phyloP scores from a whole-genome alignment of 768 basidiomycete genomes.

The Tricholoma bakamatsutake region DNA sequence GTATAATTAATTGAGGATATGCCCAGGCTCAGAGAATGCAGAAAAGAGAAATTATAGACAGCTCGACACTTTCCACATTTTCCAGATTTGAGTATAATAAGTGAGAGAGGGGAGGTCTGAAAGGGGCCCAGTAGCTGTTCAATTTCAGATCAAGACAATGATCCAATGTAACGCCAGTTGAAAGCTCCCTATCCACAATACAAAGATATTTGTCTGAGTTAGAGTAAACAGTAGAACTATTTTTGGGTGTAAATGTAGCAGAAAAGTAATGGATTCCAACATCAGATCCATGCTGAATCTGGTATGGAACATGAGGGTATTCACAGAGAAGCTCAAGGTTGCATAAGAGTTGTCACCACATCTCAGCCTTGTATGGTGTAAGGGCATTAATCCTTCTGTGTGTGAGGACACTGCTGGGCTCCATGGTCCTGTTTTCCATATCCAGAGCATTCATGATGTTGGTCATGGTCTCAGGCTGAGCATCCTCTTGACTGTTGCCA shows the following conservation, averaged over 20 bases:
- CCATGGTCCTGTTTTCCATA: slow-evolving; percentile 10
- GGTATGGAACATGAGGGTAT: too few relatives aligned
- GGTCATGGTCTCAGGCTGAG: background rate
- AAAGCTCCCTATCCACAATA: slow-evolving; percentile 10
- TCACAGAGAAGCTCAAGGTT: slow-evolving; percentile 3
- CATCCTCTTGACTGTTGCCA: background rate
- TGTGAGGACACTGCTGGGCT: slow-evolving; percentile 19
- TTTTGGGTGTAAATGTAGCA: background rate
- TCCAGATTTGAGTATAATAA: background rate
- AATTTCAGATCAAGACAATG: too few relatives aligned
- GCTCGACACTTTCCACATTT: background rate
- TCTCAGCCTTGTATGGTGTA: slow-evolving; percentile 12
- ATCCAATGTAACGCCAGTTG: background rate
- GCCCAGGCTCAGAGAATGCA: too few relatives aligned
- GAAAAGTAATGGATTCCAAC: slow-evolving; percentile 12
- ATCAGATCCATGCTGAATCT: slow-evolving; percentile 6
- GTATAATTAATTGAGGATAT: background rate
- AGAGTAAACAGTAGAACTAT: too few relatives aligned
- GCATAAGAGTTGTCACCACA: slow-evolving; percentile 11
- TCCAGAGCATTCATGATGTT: slow-evolving; percentile 8
- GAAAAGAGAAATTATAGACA: too few relatives aligned
- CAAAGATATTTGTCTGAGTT: background rate
- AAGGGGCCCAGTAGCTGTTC: too few relatives aligned
- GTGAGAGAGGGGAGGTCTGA: background rate
- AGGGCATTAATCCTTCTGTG: slow-evolving; percentile 12